Evolutionary conservation across 257 asterid genomes (phyloP).

Genomic region (Salvia splendens): DNA sequence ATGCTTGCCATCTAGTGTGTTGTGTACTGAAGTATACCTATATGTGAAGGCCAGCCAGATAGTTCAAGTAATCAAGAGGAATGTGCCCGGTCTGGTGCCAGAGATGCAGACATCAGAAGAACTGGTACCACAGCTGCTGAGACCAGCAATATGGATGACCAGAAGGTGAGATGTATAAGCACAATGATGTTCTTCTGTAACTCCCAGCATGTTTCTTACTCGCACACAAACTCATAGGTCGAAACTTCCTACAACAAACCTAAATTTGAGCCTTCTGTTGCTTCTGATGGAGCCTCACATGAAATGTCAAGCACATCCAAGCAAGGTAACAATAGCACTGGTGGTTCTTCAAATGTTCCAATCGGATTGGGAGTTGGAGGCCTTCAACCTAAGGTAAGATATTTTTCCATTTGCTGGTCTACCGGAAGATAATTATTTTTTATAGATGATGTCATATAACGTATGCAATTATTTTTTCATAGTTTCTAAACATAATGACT

Average conservation of each 20-base stretch:
- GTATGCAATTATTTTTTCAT: not conserved
- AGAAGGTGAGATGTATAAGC: constrained; percentile 34
- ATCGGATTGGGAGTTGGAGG: constrained; percentile 82
- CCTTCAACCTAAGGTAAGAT: constrained; percentile 77
- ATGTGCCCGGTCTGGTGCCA: constrained; percentile 35
- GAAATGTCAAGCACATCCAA: constrained; percentile 35
- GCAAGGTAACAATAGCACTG: constrained; percentile 39
- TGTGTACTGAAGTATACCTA: constrained; percentile 19
- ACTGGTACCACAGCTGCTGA: constrained; percentile 22
- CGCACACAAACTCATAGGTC: constrained; percentile 37
- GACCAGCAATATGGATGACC: constrained; percentile 31
- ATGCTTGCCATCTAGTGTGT: not conserved
- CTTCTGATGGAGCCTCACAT: constrained; percentile 34
- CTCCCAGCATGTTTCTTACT: constrained; percentile 19
- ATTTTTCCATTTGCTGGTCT: not conserved
- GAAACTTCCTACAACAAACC: constrained; percentile 30
- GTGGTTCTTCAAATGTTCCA: constrained; percentile 55
- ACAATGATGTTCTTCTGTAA: constrained; percentile 16
- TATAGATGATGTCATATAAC: not conserved
- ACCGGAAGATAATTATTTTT: not conserved
- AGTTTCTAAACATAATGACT: not conserved
- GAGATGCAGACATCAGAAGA: constrained; percentile 33
- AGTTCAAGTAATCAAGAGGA: constrained; percentile 43
- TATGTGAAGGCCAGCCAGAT: constrained; percentile 46
- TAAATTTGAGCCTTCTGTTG: constrained; percentile 38